Evolutionary conservation across 768 basidiomycete genomes (phyloP), one percentile per base, ranked within the genome.

Genomic region (Polyporus arcularius): DNA sequence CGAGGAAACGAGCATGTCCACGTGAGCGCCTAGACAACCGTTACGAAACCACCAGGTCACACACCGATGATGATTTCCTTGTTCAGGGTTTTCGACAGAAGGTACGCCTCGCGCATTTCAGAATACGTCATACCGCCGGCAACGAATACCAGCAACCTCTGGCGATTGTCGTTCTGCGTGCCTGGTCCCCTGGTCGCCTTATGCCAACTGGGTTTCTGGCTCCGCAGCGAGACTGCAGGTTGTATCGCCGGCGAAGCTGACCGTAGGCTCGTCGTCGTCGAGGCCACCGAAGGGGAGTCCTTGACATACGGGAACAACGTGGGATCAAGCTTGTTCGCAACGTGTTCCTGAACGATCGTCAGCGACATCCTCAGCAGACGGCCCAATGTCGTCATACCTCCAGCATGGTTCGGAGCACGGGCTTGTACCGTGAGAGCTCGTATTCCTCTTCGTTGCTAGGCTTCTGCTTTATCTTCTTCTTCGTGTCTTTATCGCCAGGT

Each of bases 71-170:
- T 91, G 54, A 98, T 84, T 67, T 99, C 97, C 73, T 90, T 94
- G 68, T 90, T 89, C 54, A 93, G 71, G 2, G 84, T 72, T 49
- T 78, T 80, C 3, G 93, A 90, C 15, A 96, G 79, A 52, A 87
- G 80, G 70, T 98, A 98, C 48, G 85, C 88, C 68, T 94, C 86
- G 61, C 96, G 82, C 74, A 96, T 89, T 75, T 99, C 97, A 0
- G 95, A 96, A 72, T 94, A 95, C 2, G 97, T 96, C 83, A 96
- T 88, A 2, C 97, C 97, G 39, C 97, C 97, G 14, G 92, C 91
- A 26, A 98, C 80, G 73, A 98, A 98, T 16, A 98, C 84, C 39
- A 99, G 80, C 14, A 97, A 68, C 31, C 96, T 83, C 73, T 93
- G 89, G 60, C 85, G 82, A 53, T 82, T 80, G 39, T 88, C 78